phyloP scores from a whole-genome alignment of 352 stramenopile species.

The Phytopythium ostracodes region DNA sequence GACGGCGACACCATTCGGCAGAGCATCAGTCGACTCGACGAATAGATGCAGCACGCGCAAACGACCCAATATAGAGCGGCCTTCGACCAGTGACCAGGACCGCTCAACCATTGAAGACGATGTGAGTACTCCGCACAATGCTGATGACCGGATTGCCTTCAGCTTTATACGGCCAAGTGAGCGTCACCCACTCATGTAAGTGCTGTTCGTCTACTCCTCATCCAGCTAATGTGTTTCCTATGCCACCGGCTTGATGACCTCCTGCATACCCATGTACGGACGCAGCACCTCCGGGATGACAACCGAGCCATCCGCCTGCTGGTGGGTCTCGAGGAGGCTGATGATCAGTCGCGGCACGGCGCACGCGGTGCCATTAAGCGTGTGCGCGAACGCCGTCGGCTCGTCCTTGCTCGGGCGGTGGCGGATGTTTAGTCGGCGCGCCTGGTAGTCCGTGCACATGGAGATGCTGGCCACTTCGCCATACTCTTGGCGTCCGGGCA shows the following conservation, averaged over 20 bases:
- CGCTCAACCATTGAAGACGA: not conserved
- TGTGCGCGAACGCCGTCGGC: conserved; percentile 78
- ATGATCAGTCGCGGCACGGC: conserved; percentile 83
- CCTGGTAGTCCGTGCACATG: conserved; percentile 90
- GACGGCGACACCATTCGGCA: not conserved
- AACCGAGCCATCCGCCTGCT: conserved; percentile 76
- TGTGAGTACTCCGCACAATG: not conserved
- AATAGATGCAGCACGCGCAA: too few relatives aligned
- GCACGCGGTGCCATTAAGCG: conserved; percentile 83
- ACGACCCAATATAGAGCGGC: too few relatives aligned
- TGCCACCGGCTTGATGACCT: conserved; percentile 37
- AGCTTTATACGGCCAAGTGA: not conserved
- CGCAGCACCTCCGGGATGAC: conserved; percentile 71
- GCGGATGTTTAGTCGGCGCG: conserved; percentile 81
- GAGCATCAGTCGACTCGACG: too few relatives aligned
- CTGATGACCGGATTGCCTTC: not conserved
- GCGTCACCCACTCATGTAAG: too few relatives aligned
- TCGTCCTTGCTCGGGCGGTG: conserved; percentile 66
- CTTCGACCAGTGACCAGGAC: not conserved
- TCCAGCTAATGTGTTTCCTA: not conserved
- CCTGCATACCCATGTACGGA: conserved; percentile 77
- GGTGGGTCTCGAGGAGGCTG: conserved; percentile 81
- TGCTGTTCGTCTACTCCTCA: not conserved
- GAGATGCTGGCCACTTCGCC: conserved; percentile 84
- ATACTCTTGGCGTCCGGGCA: conserved; percentile 75